A percentile compares a stretch with the other conserved stretches of the same genome.
Evolutionary conservation across 495 filamentous ascomycete species (phyloP).

Genomic region (Margaritispora aquatica): DNA sequence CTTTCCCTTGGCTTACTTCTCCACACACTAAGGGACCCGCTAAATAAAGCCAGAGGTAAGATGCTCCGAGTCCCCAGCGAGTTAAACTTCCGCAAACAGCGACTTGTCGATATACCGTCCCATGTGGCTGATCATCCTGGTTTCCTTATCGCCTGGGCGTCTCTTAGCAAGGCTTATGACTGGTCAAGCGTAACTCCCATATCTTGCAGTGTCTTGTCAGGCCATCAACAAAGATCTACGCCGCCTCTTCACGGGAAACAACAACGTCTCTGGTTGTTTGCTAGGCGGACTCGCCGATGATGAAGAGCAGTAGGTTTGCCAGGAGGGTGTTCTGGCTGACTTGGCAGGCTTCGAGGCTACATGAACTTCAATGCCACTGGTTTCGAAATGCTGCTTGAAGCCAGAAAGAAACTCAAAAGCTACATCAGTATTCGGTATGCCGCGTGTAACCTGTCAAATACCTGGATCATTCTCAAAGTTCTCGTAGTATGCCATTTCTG

Average conservation of each 20-base stretch:
- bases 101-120: neutral
- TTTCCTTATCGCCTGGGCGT: neutral
- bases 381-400: neutral
- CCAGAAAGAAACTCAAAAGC: no score
- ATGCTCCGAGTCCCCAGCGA: neutral
- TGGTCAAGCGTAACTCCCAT: neutral
- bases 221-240: neutral
- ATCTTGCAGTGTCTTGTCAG: neutral
- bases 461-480: neutral
- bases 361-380: neutral
- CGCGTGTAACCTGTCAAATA: neutral
- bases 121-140: neutral
- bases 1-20: neutral
- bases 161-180: neutral
- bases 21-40: neutral
- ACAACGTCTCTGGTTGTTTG: neutral
- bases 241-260: neutral
- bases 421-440: neutral
- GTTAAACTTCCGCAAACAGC: neutral
- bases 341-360: neutral
- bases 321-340: neutral
- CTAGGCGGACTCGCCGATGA: neutral
- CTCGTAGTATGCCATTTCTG: neutral
- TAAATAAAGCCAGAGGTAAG: neutral
- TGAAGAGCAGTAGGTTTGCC: neutral